Evolutionary conservation across 371 early-diverging fungal species (phyloP).

Genomic region (Dentiscutata heterogama): DNA sequence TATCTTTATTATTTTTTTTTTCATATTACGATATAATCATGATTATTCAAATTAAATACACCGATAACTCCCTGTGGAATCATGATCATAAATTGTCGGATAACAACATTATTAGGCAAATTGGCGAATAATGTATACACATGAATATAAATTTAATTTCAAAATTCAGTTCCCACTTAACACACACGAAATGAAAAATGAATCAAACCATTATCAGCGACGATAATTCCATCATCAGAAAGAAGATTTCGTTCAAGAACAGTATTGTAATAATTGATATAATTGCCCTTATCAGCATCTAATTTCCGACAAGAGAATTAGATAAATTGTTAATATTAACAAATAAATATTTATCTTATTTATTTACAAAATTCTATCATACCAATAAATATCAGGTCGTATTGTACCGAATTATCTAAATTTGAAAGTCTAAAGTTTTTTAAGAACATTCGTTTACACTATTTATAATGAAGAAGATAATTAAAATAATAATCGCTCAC

Average conservation of each 20-base stretch:
- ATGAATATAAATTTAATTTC: too few relatives aligned
- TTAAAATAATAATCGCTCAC: constrained; percentile 1
- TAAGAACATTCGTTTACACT: too few relatives aligned
- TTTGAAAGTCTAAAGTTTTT: constrained; percentile 47
- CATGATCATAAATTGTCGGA: too few relatives aligned
- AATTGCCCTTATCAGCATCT: constrained; percentile 74
- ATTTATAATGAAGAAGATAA: background rate
- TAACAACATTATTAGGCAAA: too few relatives aligned
- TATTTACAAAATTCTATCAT: constrained; percentile 38
- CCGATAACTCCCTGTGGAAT: too few relatives aligned
- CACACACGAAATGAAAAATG: constrained; percentile 28
- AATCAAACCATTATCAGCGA: constrained; percentile 67
- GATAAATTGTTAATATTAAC: background rate
- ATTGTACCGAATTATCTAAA: constrained; percentile 50
- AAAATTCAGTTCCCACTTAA: background rate
- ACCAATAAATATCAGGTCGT: constrained; percentile 69
- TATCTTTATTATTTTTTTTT: too few relatives aligned
- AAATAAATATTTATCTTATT: background rate
- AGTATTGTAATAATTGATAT: constrained; percentile 62
- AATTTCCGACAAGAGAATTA: background rate
- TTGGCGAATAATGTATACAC: too few relatives aligned
- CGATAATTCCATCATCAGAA: constrained; percentile 60
- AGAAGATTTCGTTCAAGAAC: constrained; percentile 64
- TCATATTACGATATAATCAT: too few relatives aligned
- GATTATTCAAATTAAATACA: too few relatives aligned